Conservation (phyloP, 108 stramenopile genomes). For the Cyclotella kingstonii region DNA sequence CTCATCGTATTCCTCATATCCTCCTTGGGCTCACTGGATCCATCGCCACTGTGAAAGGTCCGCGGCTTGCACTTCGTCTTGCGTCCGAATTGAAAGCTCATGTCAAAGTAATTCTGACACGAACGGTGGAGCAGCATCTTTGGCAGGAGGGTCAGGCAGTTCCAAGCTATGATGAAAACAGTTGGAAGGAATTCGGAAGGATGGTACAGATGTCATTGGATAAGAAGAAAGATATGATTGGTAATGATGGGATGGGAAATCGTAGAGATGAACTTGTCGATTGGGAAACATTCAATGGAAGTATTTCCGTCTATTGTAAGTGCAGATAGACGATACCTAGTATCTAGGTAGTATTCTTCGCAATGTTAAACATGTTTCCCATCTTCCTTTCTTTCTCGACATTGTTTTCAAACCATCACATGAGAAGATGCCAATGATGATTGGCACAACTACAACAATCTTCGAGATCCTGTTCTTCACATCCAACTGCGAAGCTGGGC, state of each 20-base stretch:
- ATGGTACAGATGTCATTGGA: neutral
- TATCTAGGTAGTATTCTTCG: neutral
- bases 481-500: constrained; percentile 92
- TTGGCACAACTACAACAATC: constrained; percentile 71
- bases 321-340: neutral
- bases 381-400: neutral
- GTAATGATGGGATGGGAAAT: neutral
- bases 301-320: constrained; percentile 40
- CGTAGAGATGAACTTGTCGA: too few relatives aligned
- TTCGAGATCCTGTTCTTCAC: constrained; percentile 87
- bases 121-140: constrained; percentile 66
- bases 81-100: constrained; percentile 30
- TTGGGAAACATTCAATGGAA: constrained; percentile 23
- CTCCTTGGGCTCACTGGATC: constrained; percentile 84
- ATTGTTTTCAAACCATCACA: neutral
- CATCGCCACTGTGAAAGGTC: constrained; percentile 88
- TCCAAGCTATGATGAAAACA: constrained; percentile 48
- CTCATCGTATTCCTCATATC: constrained; percentile 32
- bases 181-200: constrained; percentile 51
- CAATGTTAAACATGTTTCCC: neutral
- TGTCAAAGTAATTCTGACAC: constrained; percentile 64
- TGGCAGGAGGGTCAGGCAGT: constrained; percentile 52
- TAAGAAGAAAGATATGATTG: neutral
- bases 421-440: constrained; percentile 70
- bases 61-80: constrained; percentile 74